Evolutionary conservation across 2,329 filamentous ascomycete species (phyloP).

Genomic region (Graphilbum fragrans): DNA sequence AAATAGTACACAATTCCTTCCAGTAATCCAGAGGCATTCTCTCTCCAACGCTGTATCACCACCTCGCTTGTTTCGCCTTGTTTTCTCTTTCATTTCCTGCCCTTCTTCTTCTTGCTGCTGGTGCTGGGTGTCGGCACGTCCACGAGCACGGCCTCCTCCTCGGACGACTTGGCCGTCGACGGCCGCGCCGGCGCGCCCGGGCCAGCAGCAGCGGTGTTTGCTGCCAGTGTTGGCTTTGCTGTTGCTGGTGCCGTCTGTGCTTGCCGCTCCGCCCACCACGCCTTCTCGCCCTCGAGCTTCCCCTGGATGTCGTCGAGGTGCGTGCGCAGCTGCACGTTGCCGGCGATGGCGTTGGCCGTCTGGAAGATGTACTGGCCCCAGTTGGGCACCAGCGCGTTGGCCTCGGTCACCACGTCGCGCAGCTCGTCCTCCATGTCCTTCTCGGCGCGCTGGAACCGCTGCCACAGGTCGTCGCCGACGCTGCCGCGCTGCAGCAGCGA

Average conservation of each 20-base stretch:
- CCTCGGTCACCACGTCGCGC: conserved; percentile 88
- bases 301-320: conserved; percentile 63
- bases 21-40: no score
- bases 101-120: conserved; percentile 48
- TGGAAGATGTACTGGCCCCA: conserved; percentile 98
- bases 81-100: conserved; percentile 39
- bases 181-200: conserved; percentile 42
- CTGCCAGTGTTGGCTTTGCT: conserved; percentile 29
- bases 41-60: no score
- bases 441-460: conserved; percentile 82
- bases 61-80: no score
- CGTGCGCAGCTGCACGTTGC: conserved; percentile 66
- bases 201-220: conserved; percentile 21
- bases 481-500: conserved; percentile 77
- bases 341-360: conserved; percentile 88
- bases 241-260: conserved; percentile 25
- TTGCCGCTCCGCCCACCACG: conserved; percentile 91
- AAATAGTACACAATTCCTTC: no score
- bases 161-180: conserved; percentile 42
- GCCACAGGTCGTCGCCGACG: conserved; percentile 92
- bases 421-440: conserved; percentile 97
- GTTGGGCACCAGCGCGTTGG: conserved; percentile 75
- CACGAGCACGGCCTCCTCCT: conserved; percentile 70
- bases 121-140: conserved; percentile 33
- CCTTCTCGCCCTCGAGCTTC: conserved; percentile 61